Conservation (phyloP, 768 basidiomycete genomes). For the Mycena floridula region DNA sequence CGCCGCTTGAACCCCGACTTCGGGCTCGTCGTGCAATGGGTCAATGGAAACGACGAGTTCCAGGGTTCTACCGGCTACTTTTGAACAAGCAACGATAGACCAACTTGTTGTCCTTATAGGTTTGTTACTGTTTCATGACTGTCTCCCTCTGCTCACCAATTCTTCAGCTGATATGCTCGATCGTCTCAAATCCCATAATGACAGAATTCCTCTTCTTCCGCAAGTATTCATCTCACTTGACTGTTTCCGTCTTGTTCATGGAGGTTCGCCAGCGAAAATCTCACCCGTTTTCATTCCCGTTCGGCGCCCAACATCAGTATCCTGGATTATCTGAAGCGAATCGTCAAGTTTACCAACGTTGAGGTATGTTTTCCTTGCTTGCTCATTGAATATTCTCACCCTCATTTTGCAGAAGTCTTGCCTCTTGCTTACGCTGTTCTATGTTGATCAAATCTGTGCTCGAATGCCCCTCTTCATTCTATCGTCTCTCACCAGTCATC, state of each 20-base stretch:
- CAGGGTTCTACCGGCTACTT: conserved; percentile 66
- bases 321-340: conserved; percentile 89
- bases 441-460: conserved; percentile 91
- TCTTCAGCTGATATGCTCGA: conserved; percentile 88
- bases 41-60: conserved; percentile 63
- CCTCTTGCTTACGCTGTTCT: conserved; percentile 77
- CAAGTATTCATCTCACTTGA: conserved; percentile 34
- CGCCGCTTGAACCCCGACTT: neutral
- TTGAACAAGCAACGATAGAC: conserved; percentile 82
- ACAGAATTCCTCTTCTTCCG: conserved; percentile 87
- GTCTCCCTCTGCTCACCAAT: conserved; percentile 11
- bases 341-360: conserved; percentile 92
- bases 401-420: conserved; percentile 54
- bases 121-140: conserved; percentile 27
- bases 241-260: conserved; percentile 7
- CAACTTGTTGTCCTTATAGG: conserved; percentile 85
- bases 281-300: conserved; percentile 96
- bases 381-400: conserved; percentile 8
- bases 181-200: conserved; percentile 92
- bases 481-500: conserved; percentile 94
- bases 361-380: conserved; percentile 43
- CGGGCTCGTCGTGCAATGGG: conserved; percentile 75
- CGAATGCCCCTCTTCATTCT: conserved; percentile 86
- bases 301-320: conserved; percentile 84
- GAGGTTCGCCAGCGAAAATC: conserved; percentile 56